Base-by-base conservation (phyloP, 208 protist species). In the Balamuthia mandrillaris region DNA sequence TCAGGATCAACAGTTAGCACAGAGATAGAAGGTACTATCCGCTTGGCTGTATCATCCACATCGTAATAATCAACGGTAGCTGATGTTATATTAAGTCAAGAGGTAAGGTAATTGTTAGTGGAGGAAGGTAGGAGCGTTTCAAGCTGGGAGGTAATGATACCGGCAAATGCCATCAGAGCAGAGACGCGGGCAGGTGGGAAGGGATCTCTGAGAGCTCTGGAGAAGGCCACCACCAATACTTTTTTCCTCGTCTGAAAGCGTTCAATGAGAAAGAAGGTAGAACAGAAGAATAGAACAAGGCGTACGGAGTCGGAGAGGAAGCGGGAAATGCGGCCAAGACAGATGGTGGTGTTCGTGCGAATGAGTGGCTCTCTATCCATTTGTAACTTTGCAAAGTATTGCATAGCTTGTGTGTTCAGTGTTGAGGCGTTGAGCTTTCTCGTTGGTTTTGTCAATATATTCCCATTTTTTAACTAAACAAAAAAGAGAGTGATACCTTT, bases 341-440 rank as follows among this genome's bases (percentile, higher is more conserved):
- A 94, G n/a, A 93, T 88, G 7, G 92, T 93, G 0, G 90, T 93
- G 65, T 94, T 93, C 7, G 89, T 91, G 42, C 92, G 88, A 24
- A 94, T 93, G 60, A 79, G 63, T 5, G 92, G 89, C 60, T 87
- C 83, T 27, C 21, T 41, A 61, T 94, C 92, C 31, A 88, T 52
- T 61, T 94, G 92, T 7, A 93, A 44, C 27, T 77, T 52, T 6
- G 89, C 89, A 29, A 94, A 90, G 60, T 91, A 79, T 41, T 77
- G 42, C n/a, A 89, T 31, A 27, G 88, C 31, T 16, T 88, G 35
- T 5, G n/a, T 21, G 42, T 74, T 75, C 41, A 89, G 27, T 3
- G 47, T 77, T 35, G 18, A 12, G 14, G 42, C 65, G 29, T 52
- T 74, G 37, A 84, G 70, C 61, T 82, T 35, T 14, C 7, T 35